A percentile compares a stretch with the other conserved stretches of the same genome.
Conservation (phyloP, 306 rosid genomes). For the Inga oerstediana region DNA sequence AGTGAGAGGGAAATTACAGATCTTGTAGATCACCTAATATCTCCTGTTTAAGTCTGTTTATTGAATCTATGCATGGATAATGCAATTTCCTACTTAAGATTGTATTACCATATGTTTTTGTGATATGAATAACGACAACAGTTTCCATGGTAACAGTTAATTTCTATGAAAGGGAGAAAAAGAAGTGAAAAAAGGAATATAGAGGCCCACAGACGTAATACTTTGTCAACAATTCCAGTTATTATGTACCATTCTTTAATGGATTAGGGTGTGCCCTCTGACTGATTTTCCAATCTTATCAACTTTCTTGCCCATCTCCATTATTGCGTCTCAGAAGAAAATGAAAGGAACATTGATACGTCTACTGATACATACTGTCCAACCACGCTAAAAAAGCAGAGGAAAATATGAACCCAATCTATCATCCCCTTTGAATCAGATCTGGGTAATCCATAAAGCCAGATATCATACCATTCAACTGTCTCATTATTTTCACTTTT, state of each 20-base stretch:
- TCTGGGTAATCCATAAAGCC: slow-evolving; percentile 32
- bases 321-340: slow-evolving; percentile 21
- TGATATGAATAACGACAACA: slow-evolving; percentile 10
- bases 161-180: neutral
- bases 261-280: slow-evolving; percentile 32
- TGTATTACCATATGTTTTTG: neutral
- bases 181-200: slow-evolving; percentile 25
- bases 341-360: slow-evolving; percentile 4
- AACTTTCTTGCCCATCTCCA: slow-evolving; percentile 13
- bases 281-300: slow-evolving; percentile 22
- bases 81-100: neutral
- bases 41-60: neutral
- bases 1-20: neutral
- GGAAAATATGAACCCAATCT: slow-evolving; percentile 28
- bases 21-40: neutral
- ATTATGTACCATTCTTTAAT: slow-evolving; percentile 40
- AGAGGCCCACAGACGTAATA: neutral
- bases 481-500: neutral
- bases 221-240: slow-evolving; percentile 6
- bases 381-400: neutral
- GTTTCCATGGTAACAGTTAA: neutral
- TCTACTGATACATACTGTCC: slow-evolving; percentile 15
- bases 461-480: slow-evolving; percentile 22
- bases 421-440: slow-evolving; percentile 31
- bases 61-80: neutral